Conservation (phyloP, 2,329 filamentous ascomycete species). For the Chrysosporium keratinophilum region DNA sequence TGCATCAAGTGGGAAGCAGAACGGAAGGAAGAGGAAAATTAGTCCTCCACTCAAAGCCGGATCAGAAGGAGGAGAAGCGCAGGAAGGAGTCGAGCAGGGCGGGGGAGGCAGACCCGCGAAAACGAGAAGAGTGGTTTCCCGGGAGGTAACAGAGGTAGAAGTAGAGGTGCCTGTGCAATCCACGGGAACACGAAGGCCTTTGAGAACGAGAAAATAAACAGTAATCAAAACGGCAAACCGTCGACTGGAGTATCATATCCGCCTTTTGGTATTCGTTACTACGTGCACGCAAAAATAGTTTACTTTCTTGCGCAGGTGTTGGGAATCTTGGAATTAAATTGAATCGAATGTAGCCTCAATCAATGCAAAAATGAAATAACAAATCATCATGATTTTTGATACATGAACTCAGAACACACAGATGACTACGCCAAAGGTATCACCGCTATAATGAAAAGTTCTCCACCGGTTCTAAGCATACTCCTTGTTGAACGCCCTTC, state of each 20-base stretch:
- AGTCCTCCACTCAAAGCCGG: not conserved
- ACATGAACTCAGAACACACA: not conserved
- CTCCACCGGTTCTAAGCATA: constrained; percentile 38
- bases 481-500: constrained; percentile 81
- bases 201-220: constrained; percentile 2
- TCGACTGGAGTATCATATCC: too few relatives aligned
- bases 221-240: too few relatives aligned
- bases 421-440: not conserved
- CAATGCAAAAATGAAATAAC: not conserved
- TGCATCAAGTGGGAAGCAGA: constrained; percentile 3
- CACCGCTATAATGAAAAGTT: too few relatives aligned
- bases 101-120: constrained; percentile 2
- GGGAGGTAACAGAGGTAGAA: not conserved
- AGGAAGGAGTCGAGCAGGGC: not conserved
- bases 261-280: too few relatives aligned
- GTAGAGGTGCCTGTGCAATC: not conserved
- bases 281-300: too few relatives aligned
- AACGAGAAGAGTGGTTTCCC: not conserved
- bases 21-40: constrained; percentile 11
- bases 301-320: too few relatives aligned
- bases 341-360: not conserved
- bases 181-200: not conserved
- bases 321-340: not conserved
- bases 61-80: not conserved
- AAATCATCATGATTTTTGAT: not conserved